Percentiles rank a stretch among this genome's conserved stretches.
phyloP scores from a whole-genome alignment of 1,284 basidiomycete genomes.

The Boletellus dicymbophilus region DNA sequence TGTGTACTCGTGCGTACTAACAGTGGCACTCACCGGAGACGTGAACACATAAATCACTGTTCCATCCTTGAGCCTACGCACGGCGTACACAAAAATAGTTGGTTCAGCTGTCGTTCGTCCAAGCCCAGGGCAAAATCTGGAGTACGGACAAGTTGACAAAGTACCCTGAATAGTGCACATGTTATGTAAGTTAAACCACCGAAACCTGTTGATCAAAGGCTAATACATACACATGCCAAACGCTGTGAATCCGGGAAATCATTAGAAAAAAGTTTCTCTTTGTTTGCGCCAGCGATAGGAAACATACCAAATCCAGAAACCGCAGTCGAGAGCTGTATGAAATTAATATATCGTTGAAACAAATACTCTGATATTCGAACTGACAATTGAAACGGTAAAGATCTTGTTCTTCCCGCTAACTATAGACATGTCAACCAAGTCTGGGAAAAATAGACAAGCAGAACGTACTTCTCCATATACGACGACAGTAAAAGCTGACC shows the following conservation, averaged over 20 bases:
- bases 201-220: slow-evolving; percentile 1
- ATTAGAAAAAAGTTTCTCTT: neutral
- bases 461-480: slow-evolving; percentile 20
- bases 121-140: no score
- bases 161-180: slow-evolving; percentile 2
- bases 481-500: slow-evolving; percentile 18
- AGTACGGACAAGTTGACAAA: slow-evolving; percentile 7
- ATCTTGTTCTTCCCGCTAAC: slow-evolving; percentile 14
- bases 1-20: no score
- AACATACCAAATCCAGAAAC: neutral
- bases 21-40: no score
- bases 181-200: no score
- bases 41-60: no score
- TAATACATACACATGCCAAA: slow-evolving; percentile 7
- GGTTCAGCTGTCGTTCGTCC: no score
- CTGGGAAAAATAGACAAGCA: no score
- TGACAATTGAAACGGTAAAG: slow-evolving; percentile 10
- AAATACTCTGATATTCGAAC: neutral
- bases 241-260: no score
- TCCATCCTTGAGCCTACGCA: no score
- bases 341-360: no score
- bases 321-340: neutral
- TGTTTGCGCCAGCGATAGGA: neutral
- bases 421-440: no score
- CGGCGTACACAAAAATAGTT: no score